Evolutionary conservation across 371 early-diverging fungal genomes (phyloP), one percentile per base, ranked within the genome.

Genomic region (Rhizopus arrhizus): DNA sequence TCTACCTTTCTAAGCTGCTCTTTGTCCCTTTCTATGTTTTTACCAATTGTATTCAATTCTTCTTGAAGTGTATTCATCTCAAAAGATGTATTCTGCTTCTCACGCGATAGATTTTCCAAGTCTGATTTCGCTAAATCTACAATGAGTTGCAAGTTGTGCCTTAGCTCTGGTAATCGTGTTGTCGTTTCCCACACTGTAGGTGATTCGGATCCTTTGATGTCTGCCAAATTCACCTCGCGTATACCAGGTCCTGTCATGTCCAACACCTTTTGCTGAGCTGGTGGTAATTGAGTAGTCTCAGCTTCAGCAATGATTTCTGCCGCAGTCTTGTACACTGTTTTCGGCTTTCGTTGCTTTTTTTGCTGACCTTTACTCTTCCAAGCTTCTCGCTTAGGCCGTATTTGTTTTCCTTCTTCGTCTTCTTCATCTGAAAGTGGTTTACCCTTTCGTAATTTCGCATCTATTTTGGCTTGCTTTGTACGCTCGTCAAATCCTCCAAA

Each of bases 221-320:
- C 77, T 5, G 77, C 40, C 38, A 82, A 55, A 1, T 82, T 79
- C 10, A 91, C 63, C 53, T 89, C 91, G 5, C 89, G 80, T 5
- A 83, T 82, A 64, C 82, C 76, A 38, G 83, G 84, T 1, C 91
- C 90, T 0, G 91, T 91, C 91, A 92, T 90, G 68, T 94, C 94
- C 34, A 92, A 75, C 46, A 94, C 86, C 67, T 91, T 93, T 62
- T 81, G 84, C 22, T 22, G 22, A 22, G 22, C 22, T 43, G 69
- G 64, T 9, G 42, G 58, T 16, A 65, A 58, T 31, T 61, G 22
- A 22, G 22, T 22, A 22, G 22, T 62, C 32, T 64, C 72, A 13
- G 58, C 49, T 42, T 69, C 65, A n/a, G 59, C 65, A 13, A 73
- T 45, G 34, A 92, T 75, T 48, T 93, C 89, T 15, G 84, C 78